Conservation (phyloP, 2,329 filamentous ascomycete genomes). For the Lecanoromycetidae sp. region DNA sequence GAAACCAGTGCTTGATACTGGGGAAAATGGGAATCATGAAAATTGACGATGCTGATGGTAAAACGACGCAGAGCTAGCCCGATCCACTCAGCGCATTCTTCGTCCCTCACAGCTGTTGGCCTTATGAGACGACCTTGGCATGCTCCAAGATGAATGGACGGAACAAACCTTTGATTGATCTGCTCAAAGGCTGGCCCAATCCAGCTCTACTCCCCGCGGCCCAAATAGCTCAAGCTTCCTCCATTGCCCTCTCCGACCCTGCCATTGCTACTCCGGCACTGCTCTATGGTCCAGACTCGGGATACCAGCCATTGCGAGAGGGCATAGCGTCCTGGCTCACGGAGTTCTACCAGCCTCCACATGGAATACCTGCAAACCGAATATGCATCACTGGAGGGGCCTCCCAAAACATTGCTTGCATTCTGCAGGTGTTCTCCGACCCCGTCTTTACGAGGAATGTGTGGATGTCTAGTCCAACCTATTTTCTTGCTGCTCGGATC, state of each 20-base stretch:
- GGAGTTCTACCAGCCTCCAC: slow-evolving; percentile 42
- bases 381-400: slow-evolving; percentile 79
- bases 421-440: slow-evolving; percentile 72
- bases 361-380: slow-evolving; percentile 34
- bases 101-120: neutral
- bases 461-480: slow-evolving; percentile 73
- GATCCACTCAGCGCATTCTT: neutral
- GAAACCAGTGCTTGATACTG: too few relatives aligned
- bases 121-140: neutral
- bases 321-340: slow-evolving; percentile 60
- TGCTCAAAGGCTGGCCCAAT: slow-evolving; percentile 37
- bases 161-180: slow-evolving; percentile 26
- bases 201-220: slow-evolving; percentile 52
- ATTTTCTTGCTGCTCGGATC: slow-evolving; percentile 74
- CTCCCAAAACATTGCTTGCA: slow-evolving; percentile 65
- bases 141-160: neutral
- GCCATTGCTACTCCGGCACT: slow-evolving; percentile 51
- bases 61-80: too few relatives aligned
- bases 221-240: slow-evolving; percentile 49
- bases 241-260: slow-evolving; percentile 49
- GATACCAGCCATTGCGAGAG: slow-evolving; percentile 56
- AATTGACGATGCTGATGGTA: too few relatives aligned
- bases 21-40: too few relatives aligned
- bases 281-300: slow-evolving; percentile 67
- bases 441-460: slow-evolving; percentile 60